Evolutionary conservation across 2,329 filamentous ascomycete genomes (phyloP).

Genomic region (Endoconidiophora polonica): DNA sequence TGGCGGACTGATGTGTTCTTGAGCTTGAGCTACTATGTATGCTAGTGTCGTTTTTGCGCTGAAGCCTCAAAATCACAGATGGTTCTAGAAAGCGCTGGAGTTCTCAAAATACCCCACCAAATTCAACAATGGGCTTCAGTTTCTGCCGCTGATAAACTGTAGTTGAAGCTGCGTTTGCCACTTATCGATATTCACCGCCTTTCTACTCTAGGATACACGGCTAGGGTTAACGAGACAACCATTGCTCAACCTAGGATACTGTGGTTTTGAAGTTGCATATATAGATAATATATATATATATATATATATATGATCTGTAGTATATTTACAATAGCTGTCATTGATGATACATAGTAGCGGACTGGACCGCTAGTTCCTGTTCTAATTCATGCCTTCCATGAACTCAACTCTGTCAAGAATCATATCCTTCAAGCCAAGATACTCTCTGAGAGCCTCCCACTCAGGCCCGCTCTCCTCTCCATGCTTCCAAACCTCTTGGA

Average conservation of each 20-base stretch:
- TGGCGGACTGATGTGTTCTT: no score
- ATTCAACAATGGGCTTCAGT: background rate
- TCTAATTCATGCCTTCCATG: slow-evolving; percentile 65
- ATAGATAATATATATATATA: background rate
- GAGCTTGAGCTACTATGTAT: no score
- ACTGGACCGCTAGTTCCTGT: no score
- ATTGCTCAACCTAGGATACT: no score
- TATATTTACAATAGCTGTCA: background rate
- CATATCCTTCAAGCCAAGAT: slow-evolving; percentile 71
- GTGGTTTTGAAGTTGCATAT: background rate
- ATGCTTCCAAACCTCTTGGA: slow-evolving; percentile 59
- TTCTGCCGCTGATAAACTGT: background rate
- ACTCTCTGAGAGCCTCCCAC: slow-evolving; percentile 75
- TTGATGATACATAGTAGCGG: no score
- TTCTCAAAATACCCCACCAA: background rate
- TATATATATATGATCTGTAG: background rate
- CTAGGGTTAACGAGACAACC: background rate
- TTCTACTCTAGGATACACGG: background rate
- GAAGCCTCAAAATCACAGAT: background rate
- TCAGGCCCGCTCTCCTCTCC: slow-evolving; percentile 85
- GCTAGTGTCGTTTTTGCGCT: no score
- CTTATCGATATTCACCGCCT: background rate
- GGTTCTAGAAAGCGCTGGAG: slow-evolving; percentile 9
- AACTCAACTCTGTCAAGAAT: slow-evolving; percentile 74
- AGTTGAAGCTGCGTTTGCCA: background rate